These are phyloP conservation scores for Salicornia ramosissima DNA, from an alignment of 148 eudicot genomes.

Conservation along the genomic window DNA sequence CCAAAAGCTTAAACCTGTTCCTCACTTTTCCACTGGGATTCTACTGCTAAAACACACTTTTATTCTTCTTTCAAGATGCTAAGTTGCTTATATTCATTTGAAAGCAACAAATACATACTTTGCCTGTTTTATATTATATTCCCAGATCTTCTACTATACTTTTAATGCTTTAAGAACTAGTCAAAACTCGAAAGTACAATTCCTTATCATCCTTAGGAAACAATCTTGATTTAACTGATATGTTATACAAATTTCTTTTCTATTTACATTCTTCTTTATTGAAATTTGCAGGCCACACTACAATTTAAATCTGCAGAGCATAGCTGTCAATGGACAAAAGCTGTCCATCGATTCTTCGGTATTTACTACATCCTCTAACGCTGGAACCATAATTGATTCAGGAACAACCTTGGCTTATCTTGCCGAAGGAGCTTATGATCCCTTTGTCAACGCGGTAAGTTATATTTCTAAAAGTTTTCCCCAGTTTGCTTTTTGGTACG, in stretches of 20 bases:
- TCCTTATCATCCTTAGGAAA: background rate
- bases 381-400: slow-evolving; percentile 89
- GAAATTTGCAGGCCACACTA: slow-evolving; percentile 80
- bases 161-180: background rate
- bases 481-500: too few relatives aligned
- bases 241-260: background rate
- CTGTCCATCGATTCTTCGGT: slow-evolving; percentile 60
- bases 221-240: background rate
- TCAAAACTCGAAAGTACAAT: background rate
- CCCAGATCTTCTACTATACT: background rate
- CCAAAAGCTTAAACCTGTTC: slow-evolving; percentile 9
- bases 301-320: slow-evolving; percentile 77
- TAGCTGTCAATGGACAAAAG: slow-evolving; percentile 69
- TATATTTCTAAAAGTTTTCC: too few relatives aligned
- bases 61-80: slow-evolving; percentile 11
- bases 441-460: slow-evolving; percentile 82
- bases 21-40: slow-evolving; percentile 11
- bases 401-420: slow-evolving; percentile 95
- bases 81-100: too few relatives aligned
- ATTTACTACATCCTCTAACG: slow-evolving; percentile 57
- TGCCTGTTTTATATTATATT: background rate
- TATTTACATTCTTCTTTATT: slow-evolving; percentile 16
- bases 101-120: too few relatives aligned
- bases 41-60: slow-evolving; percentile 14
- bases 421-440: slow-evolving; percentile 82